Base-by-base conservation (phyloP, 2,329 filamentous ascomycete species). In the Tolypocladium ophioglossoides region DNA sequence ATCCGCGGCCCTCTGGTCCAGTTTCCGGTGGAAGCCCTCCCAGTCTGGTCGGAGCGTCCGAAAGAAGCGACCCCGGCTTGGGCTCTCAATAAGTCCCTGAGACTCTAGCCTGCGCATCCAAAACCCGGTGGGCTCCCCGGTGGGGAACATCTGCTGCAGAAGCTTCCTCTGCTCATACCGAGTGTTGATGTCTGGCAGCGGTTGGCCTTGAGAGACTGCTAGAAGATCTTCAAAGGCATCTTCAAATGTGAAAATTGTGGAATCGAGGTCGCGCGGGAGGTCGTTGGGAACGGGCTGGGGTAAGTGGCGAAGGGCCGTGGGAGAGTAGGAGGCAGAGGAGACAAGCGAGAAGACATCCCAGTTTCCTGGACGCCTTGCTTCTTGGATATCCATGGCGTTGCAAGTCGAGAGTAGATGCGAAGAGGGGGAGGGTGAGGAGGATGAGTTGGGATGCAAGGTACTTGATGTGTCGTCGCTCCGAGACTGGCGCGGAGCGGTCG, bases 141-240 rank as follows among this genome's bases (percentile, higher is more conserved):
- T 55, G 11, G 72, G 70, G 53, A 69, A 74, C 63, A 73, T 70
- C 11, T 66, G 64, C 24, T 64, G 63, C 44, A 74, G 62, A 14
- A 73, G 64, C 55, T 62, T 66, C 50, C 69, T 66, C 57, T 72
- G 68, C 37, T 69, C 61, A 53, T 70, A 64, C 47, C 66, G 66
- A 2, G 60, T 63, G 14, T 59, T 58, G 24, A 78, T 71, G 22
- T 75, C 68, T 5, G 70, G 68, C 22, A 81, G 64, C 2, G 66
- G 63, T 8, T 69, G 66, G 4, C 72, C 73, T 16, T 72, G 70
- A n/a, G 71, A 72, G 20, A 73, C 71, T n/a, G 69, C 67, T 14
- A 83, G 68, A 18, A 83, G 72, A 57, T 83, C 79, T 60, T 83
- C 79, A 57, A 82, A 82, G 49, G 79, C 79, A 58, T 82, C 78